Conservation (phyloP, 1,284 basidiomycete genomes). For the Hortiboletus rubellus region DNA sequence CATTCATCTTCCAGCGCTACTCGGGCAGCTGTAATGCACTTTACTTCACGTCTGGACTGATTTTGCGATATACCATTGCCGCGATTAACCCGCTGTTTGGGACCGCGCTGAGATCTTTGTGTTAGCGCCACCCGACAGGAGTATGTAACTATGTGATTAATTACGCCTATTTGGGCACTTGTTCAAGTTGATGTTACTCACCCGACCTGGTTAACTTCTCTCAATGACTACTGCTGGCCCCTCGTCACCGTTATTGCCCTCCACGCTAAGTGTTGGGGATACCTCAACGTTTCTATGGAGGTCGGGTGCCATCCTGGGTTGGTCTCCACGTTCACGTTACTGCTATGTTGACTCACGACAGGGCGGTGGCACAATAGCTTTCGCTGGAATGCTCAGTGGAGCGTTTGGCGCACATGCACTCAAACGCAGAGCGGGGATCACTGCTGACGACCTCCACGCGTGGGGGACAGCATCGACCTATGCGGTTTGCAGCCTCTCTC, state of each 20-base stretch:
- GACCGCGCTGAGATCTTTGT: too few species aligned
- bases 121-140: too few species aligned
- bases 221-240: conserved; percentile 20
- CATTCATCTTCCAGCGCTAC: too few species aligned
- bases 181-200: neutral
- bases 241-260: conserved; percentile 33
- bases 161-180: conserved; percentile 21
- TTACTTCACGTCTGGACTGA: too few species aligned
- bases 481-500: conserved; percentile 46
- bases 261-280: conserved; percentile 10
- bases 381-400: conserved; percentile 59
- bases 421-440: conserved; percentile 48
- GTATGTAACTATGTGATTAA: conserved; percentile 7
- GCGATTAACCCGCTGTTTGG: too few species aligned
- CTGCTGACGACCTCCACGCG: conserved; percentile 53
- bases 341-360: neutral
- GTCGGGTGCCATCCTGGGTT: conserved; percentile 34
- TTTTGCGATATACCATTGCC: too few species aligned
- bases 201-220: conserved; percentile 1
- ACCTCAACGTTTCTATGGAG: conserved; percentile 41
- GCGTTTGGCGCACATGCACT: conserved; percentile 74
- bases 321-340: conserved; percentile 5
- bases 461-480: conserved; percentile 67
- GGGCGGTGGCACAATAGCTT: conserved; percentile 38
- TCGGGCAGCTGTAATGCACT: too few species aligned